A percentile compares a stretch with the other conserved stretches of the same genome.
These are phyloP conservation scores for Pseudoneurospora amorphoporcata DNA, from an alignment of 495 filamentous ascomycete genomes.

Conservation along the genomic window DNA sequence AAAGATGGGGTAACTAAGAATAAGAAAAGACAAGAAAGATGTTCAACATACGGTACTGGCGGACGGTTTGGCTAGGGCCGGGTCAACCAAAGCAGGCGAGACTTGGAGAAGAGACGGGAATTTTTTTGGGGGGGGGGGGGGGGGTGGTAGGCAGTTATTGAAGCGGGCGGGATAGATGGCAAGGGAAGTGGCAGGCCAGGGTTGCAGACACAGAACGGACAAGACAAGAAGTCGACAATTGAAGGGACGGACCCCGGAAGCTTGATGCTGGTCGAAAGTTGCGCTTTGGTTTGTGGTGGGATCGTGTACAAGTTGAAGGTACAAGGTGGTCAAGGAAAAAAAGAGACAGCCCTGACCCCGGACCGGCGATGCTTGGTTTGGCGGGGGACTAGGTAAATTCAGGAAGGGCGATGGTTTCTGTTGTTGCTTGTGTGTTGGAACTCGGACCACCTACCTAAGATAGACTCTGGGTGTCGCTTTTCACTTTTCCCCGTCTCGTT, in stretches of 20 bases:
- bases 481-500: neutral
- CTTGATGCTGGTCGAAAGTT: slow-evolving; percentile 14
- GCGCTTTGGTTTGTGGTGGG: slow-evolving; percentile 14
- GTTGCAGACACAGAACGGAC: slow-evolving; percentile 3
- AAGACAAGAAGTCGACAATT: neutral
- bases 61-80: neutral
- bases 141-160: slow-evolving; percentile 10
- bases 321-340: neutral
- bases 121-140: too few species aligned
- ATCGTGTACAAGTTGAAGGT: neutral
- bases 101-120: neutral
- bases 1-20: slow-evolving; percentile 18
- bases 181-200: slow-evolving; percentile 3
- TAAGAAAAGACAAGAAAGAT: slow-evolving; percentile 12
- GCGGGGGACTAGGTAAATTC: neutral
- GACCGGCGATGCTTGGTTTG: neutral
- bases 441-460: neutral
- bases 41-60: slow-evolving; percentile 7
- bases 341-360: neutral
- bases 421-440: neutral
- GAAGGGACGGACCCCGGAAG: neutral
- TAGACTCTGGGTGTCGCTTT: neutral
- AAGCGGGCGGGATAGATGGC: slow-evolving; percentile 14
- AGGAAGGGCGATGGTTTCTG: neutral
- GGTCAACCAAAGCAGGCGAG: neutral